phyloP scores from a whole-genome alignment of 2,329 filamentous ascomycete genomes.

The Geosmithia morbida region DNA sequence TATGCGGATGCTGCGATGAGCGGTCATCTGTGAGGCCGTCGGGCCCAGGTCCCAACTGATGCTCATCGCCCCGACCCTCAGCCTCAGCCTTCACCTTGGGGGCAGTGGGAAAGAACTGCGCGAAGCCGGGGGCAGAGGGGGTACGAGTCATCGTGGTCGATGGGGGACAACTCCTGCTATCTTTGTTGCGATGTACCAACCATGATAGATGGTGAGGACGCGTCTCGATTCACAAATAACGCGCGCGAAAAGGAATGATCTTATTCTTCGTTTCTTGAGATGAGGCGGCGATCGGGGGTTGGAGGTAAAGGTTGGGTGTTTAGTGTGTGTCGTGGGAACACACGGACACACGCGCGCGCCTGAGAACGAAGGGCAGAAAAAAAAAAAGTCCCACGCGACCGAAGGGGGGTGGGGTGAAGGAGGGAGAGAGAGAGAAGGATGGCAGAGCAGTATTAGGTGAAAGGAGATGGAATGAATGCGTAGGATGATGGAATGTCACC shows the following conservation, averaged over 20 bases:
- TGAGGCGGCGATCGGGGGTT: too few species aligned
- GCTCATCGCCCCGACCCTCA: constrained; percentile 19
- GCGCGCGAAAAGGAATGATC: too few species aligned
- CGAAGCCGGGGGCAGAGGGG: constrained; percentile 60
- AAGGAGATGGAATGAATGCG: background rate
- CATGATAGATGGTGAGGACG: constrained; percentile 27
- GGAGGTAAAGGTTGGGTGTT: background rate
- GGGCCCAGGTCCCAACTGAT: constrained; percentile 12
- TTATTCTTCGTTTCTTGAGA: too few species aligned
- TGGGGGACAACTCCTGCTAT: constrained; percentile 26
- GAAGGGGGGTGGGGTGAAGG: background rate
- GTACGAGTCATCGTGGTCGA: constrained; percentile 62
- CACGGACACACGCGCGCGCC: constrained; percentile 23
- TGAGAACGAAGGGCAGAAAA: constrained; percentile 4
- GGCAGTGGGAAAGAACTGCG: constrained; percentile 73
- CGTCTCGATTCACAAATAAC: background rate
- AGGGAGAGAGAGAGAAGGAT: background rate
- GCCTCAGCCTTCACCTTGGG: constrained; percentile 44
- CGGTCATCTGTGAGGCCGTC: constrained; percentile 6
- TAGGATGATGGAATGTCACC: background rate
- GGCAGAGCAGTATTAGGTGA: background rate
- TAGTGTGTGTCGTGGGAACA: background rate
- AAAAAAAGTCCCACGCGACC: background rate
- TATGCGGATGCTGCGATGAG: constrained; percentile 10
- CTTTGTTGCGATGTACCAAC: constrained; percentile 36